A percentile compares a stretch with the other conserved stretches of the same genome.
phyloP scores from a whole-genome alignment of 441 rosid genomes.

The Lepidium campestre region DNA sequence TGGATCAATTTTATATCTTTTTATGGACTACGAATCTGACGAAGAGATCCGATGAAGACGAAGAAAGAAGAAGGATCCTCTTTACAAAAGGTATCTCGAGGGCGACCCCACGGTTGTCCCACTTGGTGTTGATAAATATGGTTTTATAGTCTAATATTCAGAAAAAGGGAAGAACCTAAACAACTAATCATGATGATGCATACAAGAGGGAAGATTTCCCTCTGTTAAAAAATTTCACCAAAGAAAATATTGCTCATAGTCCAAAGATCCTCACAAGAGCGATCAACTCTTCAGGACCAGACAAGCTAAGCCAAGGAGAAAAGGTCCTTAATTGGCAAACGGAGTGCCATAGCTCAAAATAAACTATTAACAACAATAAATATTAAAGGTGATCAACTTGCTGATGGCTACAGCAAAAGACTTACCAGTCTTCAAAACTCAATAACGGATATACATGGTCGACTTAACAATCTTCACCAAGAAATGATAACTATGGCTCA shows the following conservation, averaged over 20 bases:
- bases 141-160: background rate
- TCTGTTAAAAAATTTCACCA: background rate
- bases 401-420: background rate
- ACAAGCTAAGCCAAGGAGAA: background rate
- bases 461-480: background rate
- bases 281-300: background rate
- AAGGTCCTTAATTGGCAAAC: background rate
- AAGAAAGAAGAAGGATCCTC: no score
- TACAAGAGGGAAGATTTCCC: background rate
- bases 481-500: background rate
- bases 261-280: background rate
- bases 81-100: background rate
- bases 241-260: background rate
- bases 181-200: background rate
- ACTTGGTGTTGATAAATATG: no score
- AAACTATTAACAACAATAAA: background rate
- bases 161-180: background rate
- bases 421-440: background rate
- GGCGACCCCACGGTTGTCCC: background rate
- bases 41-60: background rate
- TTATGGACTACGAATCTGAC: background rate
- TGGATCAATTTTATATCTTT: background rate
- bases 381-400: background rate
- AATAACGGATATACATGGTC: rapidly evolving
- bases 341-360: background rate